phyloP scores from a whole-genome alignment of 2,329 filamentous ascomycete species.

The Colletotrichum noveboracense region DNA sequence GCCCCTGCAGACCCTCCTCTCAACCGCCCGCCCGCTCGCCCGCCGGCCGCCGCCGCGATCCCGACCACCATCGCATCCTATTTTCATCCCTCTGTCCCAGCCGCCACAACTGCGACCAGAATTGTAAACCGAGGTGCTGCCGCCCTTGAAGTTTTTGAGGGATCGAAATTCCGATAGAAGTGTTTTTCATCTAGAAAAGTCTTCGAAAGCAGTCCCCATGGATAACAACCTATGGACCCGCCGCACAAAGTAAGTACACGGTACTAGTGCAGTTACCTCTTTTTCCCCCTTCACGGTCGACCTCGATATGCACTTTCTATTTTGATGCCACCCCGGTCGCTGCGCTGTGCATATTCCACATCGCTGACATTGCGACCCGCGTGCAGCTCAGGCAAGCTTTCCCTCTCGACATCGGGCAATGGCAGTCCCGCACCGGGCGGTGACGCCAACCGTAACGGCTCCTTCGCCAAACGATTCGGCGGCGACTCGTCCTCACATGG shows the following conservation, averaged over 20 bases:
- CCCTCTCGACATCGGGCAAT: slow-evolving; percentile 76
- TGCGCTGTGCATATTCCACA: neutral
- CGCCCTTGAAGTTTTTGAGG: slow-evolving; percentile 17
- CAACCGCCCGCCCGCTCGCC: slow-evolving; percentile 2
- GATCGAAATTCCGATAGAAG: neutral
- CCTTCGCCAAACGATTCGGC: slow-evolving; percentile 76
- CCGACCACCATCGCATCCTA: slow-evolving; percentile 15
- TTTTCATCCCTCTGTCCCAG: slow-evolving; percentile 11
- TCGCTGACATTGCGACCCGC: slow-evolving; percentile 25
- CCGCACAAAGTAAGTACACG: slow-evolving; percentile 74
- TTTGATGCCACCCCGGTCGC: slow-evolving; percentile 18
- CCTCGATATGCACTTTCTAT: neutral
- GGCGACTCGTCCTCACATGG: slow-evolving; percentile 76
- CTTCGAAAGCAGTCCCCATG: slow-evolving; percentile 51
- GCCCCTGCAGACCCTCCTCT: slow-evolving; percentile 20
- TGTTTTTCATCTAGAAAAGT: slow-evolving; percentile 9
- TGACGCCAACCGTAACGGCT: slow-evolving; percentile 65
- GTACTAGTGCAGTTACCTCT: neutral
- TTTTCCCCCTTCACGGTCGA: neutral
- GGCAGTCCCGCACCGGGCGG: slow-evolving; percentile 57
- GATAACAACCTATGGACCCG: slow-evolving; percentile 78
- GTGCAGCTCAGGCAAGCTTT: slow-evolving; percentile 84
- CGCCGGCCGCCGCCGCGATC: slow-evolving; percentile 8
- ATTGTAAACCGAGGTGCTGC: slow-evolving; percentile 15
- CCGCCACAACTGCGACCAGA: slow-evolving; percentile 20